Evolutionary conservation across 345 rosid genomes (phyloP), one percentile per base, ranked within the genome.

Genomic region (Excoecaria cochinchinensis): DNA sequence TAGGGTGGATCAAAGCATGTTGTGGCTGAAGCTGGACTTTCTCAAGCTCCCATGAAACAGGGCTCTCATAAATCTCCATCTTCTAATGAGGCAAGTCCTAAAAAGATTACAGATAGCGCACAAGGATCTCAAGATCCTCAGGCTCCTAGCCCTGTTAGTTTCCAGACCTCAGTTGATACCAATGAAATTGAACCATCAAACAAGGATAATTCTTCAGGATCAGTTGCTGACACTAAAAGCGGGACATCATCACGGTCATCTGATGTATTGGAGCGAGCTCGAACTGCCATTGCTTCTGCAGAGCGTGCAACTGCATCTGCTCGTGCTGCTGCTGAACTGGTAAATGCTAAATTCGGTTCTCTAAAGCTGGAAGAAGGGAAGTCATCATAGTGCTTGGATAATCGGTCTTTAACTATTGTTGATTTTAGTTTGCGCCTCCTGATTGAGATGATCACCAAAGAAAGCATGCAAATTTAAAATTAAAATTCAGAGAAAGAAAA

Each of bases 251-350:
- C 88, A 67, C 77, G 57, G 44, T 74, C 88, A 65, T 85, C 92
- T 11, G 89, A 90, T 73, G 88, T 88, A 16, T 75, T 92, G 91
- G 97, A 88, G 84, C 85, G 24, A 86, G 99, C 97, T 80, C 89
- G 84, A 69, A 94, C 85, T 46, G 99, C 97, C 69, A 83, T 95
- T 82, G 92, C 97, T 65, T 82, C 81, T 56, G 99, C 97, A 4
- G 95, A 92, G 42, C 91, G 88, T 24, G 99, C 97, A 72, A 76
- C 89, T 21, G 90, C 91, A 19, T 83, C 92, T 65, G 99, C 99
- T 47, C 99, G 89, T 73, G 90, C 99, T 57, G 97, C 99, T 70
- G 97, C 92, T 9, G 88, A 83, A 55, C 88, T 95, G 53, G 97
- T 82, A 56, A 90, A 88, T 80, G 87, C 79, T 61, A 74, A 87